Evolutionary conservation across 192 early-diverging fungal genomes (phyloP), one percentile per base, ranked within the genome.

Genomic region (Entomortierella chlamydospora): DNA sequence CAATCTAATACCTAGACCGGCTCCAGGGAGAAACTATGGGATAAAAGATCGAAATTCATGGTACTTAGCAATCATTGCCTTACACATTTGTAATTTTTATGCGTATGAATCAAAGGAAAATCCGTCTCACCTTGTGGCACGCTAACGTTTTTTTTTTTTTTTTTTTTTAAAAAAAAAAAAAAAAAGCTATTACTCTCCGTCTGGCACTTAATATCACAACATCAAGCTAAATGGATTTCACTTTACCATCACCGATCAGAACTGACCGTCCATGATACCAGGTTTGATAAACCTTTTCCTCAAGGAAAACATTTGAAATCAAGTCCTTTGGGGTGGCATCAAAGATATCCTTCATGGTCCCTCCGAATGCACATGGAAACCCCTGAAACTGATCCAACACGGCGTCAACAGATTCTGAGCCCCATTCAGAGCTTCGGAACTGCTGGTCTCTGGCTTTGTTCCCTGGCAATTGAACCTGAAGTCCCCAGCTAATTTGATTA

Each of bases 221-320:
- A n/a, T n/a, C n/a, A n/a, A n/a, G n/a, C n/a, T n/a, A 41, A 41
- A 41, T 9, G 13, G 13, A 22, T 51, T 7, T 23, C 23, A 11
- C 4, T 1, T 26, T 57, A 57, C 55, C 55, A 57, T 57, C 55
- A 2, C 55, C 55, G 30, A 57, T 9, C 8, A 57, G 30, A 1
- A 57, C 55, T 12, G 30, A 29, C 5, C 55, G 23, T 9, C 55
- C 55, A 31, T 57, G 55, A 20, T 57, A 31, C 55, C 55, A 57
- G 11, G 55, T 57, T 9, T 57, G 11, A 31, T 29, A 57, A 18
- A 57, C 28, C 30, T 57, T 57, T 26, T 57, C 55, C 55, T 57
- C 55, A 15, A 57, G 5, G 26, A 31, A 57, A 15, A 57, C 55
- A 12, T 31, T 28, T 12, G 55, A 57, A 20, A 57, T 57, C 55